Percentiles rank a stretch among this genome's conserved stretches.
Evolutionary conservation across 202 grass and related monocot genomes (phyloP).

Genomic region (Dendrocalamus latiflorus): DNA sequence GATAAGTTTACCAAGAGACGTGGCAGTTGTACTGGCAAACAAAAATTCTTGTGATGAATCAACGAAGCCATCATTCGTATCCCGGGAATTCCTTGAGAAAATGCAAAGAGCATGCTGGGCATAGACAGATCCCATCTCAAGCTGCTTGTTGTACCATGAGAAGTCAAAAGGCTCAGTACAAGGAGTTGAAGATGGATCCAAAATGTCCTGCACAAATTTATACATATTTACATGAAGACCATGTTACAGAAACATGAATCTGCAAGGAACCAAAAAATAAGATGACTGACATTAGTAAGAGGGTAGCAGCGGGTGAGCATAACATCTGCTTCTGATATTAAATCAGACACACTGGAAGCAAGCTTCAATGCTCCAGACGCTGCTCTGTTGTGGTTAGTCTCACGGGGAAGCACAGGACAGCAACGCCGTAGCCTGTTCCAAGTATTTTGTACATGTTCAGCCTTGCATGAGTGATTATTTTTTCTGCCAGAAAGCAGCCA

Average conservation of each 20-base stretch:
- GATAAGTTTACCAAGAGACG: constrained; percentile 60
- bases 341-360: constrained; percentile 52
- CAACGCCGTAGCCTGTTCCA: constrained; percentile 64
- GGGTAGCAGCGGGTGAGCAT: constrained; percentile 53
- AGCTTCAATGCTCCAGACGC: constrained; percentile 48
- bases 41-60: constrained; percentile 61
- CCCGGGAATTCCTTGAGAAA: constrained; percentile 36
- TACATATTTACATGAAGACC: constrained; percentile 12
- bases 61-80: constrained; percentile 26
- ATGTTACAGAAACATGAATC: background rate
- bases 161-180: constrained; percentile 52
- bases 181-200: constrained; percentile 50
- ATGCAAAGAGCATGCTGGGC: constrained; percentile 69
- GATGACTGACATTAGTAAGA: constrained; percentile 51
- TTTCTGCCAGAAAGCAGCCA: constrained; percentile 42
- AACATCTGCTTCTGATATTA: constrained; percentile 79
- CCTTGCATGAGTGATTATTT: constrained; percentile 27
- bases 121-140: constrained; percentile 89
- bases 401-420: constrained; percentile 40
- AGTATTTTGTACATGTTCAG: constrained; percentile 60
- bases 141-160: constrained; percentile 53
- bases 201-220: constrained; percentile 64
- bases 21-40: constrained; percentile 47
- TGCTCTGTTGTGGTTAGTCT: constrained; percentile 43
- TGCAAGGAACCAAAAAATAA: constrained; percentile 14